phyloP scores from a whole-genome alignment of 2,329 filamentous ascomycete species.

The Ophiocordyceps australis region DNA sequence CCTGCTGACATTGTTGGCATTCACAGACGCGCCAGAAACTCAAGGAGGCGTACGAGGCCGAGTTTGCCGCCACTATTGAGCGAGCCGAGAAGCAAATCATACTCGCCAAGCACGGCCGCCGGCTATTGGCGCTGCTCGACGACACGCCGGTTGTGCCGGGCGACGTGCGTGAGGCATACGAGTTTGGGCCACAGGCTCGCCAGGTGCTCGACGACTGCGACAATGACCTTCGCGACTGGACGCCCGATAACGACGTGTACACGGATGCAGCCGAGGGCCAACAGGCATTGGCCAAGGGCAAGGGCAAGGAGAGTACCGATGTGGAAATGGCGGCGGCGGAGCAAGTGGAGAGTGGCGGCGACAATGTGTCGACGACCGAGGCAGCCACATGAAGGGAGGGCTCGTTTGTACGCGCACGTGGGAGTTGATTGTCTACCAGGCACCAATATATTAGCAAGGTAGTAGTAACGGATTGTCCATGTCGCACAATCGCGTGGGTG shows the following conservation, averaged over 20 bases:
- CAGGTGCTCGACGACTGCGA: slow-evolving; percentile 88
- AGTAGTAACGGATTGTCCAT: neutral
- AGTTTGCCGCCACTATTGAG: slow-evolving; percentile 84
- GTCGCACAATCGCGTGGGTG: too few species aligned
- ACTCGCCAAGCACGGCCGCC: slow-evolving; percentile 75
- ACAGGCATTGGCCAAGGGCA: slow-evolving; percentile 9
- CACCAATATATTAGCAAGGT: neutral
- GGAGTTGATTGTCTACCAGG: neutral
- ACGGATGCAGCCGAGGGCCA: slow-evolving; percentile 7
- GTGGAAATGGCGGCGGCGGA: slow-evolving; percentile 1
- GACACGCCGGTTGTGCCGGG: slow-evolving; percentile 82
- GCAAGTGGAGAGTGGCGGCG: neutral
- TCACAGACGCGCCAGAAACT: slow-evolving; percentile 90
- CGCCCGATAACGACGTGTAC: slow-evolving; percentile 20
- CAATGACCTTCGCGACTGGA: slow-evolving; percentile 68
- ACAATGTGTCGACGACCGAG: too few species aligned
- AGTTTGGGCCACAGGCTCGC: slow-evolving; percentile 47
- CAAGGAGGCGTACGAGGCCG: slow-evolving; percentile 81
- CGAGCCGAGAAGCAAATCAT: slow-evolving; percentile 94
- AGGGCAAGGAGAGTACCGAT: slow-evolving; percentile 8
- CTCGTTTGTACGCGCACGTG: too few species aligned
- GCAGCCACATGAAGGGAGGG: neutral
- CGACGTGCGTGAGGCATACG: slow-evolving; percentile 53
- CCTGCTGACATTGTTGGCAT: too few species aligned
- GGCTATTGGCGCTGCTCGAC: slow-evolving; percentile 71